Evolutionary conservation across 768 basidiomycete species (phyloP).

Genomic region (Mycena leptocephala): DNA sequence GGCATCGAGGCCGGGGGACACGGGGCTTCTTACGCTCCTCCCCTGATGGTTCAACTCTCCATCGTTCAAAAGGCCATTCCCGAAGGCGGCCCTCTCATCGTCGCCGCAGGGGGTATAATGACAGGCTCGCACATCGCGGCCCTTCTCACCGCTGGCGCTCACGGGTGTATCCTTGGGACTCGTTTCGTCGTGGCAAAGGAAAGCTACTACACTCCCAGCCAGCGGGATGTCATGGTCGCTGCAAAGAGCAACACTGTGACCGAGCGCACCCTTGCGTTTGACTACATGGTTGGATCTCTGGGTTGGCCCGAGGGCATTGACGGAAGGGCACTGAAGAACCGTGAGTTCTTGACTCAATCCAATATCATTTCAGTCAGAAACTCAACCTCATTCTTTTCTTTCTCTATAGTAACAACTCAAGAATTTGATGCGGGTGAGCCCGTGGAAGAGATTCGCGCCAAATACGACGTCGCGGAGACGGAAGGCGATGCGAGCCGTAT

Average conservation of each 20-base stretch:
- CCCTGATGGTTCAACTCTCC: neutral
- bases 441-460: neutral
- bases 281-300: conserved; percentile 7
- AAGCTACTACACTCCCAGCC: conserved; percentile 5
- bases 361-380: too few relatives aligned
- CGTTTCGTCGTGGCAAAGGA: conserved; percentile 6
- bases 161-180: conserved; percentile 10
- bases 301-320: conserved; percentile 12
- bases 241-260: neutral
- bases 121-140: too few relatives aligned
- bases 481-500: neutral
- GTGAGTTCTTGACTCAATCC: neutral
- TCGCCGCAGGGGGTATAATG: conserved; percentile 5
- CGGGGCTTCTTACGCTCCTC: neutral
- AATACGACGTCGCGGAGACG: neutral
- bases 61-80: conserved; percentile 4
- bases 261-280: conserved; percentile 3
- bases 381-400: too few relatives aligned
- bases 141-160: conserved; percentile 1
- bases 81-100: neutral
- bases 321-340: conserved; percentile 1
- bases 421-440: neutral
- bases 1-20: neutral
- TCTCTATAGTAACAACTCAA: neutral
- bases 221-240: neutral